A percentile compares a stretch with the other conserved stretches of the same genome.
These are phyloP conservation scores for Heliamphora pulchella DNA, from an alignment of 179 eudicot genomes.

Conservation along the genomic window DNA sequence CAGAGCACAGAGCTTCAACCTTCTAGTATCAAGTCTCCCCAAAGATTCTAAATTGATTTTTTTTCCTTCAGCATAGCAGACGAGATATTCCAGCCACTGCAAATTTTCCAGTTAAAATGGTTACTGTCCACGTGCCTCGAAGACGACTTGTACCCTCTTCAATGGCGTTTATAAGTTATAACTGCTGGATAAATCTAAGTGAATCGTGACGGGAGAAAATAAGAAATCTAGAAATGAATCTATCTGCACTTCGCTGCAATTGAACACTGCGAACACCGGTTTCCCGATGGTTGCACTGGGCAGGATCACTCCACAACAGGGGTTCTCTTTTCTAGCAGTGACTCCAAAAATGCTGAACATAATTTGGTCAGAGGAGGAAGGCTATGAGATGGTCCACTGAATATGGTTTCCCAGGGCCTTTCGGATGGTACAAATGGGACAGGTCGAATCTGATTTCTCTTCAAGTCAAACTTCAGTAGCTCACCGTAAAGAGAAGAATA, in stretches of 20 bases:
- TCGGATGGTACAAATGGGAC: constrained; percentile 42
- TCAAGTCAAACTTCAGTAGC: constrained; percentile 49
- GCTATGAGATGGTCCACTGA: constrained; percentile 64
- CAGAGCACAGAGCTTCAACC: neutral
- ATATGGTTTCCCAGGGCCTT: constrained; percentile 70
- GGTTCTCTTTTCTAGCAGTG: constrained; percentile 68
- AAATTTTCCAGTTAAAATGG: neutral
- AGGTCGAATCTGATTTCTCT: constrained; percentile 23
- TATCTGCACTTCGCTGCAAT: neutral
- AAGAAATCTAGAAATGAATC: neutral
- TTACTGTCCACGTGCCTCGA: neutral
- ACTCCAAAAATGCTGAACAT: constrained; percentile 68
- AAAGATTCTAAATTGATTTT: neutral
- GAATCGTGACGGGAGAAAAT: neutral
- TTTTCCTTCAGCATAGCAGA: neutral
- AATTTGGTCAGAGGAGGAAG: constrained; percentile 76
- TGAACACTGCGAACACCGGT: neutral
- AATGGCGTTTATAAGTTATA: no score
- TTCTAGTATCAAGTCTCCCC: neutral
- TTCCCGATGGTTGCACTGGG: neutral
- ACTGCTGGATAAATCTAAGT: neutral
- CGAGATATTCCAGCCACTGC: neutral
- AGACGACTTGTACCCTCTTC: neutral
- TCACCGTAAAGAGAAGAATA: constrained; percentile 73
- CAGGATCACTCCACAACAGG: constrained; percentile 28